These are phyloP conservation scores for Suillus cothurnatus DNA, from an alignment of 768 basidiomycete species.

Conservation along the genomic window DNA sequence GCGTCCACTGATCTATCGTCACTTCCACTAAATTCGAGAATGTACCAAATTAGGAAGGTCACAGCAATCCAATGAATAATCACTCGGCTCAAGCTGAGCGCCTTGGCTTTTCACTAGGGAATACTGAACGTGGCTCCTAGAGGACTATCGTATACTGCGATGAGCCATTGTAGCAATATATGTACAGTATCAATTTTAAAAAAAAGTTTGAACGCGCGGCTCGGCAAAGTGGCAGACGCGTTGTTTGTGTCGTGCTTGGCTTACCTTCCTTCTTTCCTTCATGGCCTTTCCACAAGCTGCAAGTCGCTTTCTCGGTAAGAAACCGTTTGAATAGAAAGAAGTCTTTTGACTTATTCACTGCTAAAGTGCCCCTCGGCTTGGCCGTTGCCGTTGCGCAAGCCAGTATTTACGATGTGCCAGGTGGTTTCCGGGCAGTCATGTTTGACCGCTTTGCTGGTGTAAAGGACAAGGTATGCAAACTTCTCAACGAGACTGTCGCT, in stretches of 20 bases:
- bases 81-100: too few species aligned
- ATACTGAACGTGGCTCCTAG: too few species aligned
- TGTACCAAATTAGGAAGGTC: not conserved
- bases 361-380: constrained; percentile 39
- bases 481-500: not conserved
- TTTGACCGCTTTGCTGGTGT: constrained; percentile 97
- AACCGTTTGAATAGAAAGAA: not conserved
- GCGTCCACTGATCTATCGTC: not conserved
- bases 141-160: too few species aligned
- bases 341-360: constrained; percentile 13
- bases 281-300: constrained; percentile 57
- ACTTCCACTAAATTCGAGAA: constrained; percentile 1
- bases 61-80: too few species aligned
- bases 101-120: too few species aligned
- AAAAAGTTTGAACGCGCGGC: not conserved
- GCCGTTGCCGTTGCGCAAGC: constrained; percentile 47
- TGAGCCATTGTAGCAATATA: too few species aligned
- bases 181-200: too few species aligned
- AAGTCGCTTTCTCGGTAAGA: constrained; percentile 49
- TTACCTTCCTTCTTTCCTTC: constrained; percentile 11
- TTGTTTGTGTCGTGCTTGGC: constrained; percentile 32
- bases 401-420: constrained; percentile 75
- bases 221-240: constrained; percentile 7
- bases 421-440: constrained; percentile 95
- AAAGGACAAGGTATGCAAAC: constrained; percentile 61